These are phyloP conservation scores for Veloboletus limbatus DNA, from an alignment of 1,284 basidiomycete species.

Conservation along the genomic window DNA sequence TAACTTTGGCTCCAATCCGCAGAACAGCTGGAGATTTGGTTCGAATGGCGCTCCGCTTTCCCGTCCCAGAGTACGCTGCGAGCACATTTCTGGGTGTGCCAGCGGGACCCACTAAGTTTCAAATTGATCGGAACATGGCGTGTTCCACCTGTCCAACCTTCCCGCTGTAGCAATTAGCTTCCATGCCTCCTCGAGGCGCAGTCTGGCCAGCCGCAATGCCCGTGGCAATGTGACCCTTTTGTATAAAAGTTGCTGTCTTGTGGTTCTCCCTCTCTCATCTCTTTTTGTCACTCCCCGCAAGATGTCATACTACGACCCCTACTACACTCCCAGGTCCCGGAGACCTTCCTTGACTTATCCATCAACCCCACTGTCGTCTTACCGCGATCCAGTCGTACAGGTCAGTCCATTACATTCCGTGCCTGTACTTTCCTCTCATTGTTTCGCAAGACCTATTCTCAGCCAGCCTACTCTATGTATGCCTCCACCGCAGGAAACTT, in stretches of 20 bases:
- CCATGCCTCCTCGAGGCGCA: conserved; percentile 32
- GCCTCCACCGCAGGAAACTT: too few species aligned
- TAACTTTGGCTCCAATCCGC: too few species aligned
- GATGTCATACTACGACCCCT: conserved; percentile 36
- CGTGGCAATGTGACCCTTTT: conserved; percentile 9
- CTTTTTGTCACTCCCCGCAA: conserved; percentile 11
- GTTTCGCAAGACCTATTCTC: conserved; percentile 22
- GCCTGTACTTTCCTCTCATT: conserved; percentile 3
- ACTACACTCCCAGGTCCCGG: conserved; percentile 30
- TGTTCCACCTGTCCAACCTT: conserved; percentile 11
- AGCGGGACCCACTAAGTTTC: conserved; percentile 18
- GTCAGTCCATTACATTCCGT: conserved; percentile 11
- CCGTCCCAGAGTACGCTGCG: conserved; percentile 3
- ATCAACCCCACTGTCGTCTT: conserved; percentile 23
- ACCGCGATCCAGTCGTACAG: conserved; percentile 22
- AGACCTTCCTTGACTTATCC: conserved; percentile 28
- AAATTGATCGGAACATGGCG: conserved; percentile 22
- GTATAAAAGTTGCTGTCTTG: conserved; percentile 24
- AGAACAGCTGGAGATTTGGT: too few species aligned
- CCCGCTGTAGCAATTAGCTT: conserved; percentile 18
- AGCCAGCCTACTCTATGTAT: conserved; percentile 30
- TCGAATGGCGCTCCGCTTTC: conserved; percentile 27
- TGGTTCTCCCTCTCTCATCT: conserved; percentile 4
- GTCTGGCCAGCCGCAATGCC: conserved; percentile 17
- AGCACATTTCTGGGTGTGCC: conserved; percentile 1